Percentiles rank a stretch among this genome's conserved stretches.
Evolutionary conservation across 139 green algal genomes (phyloP).

Genomic region (Cymbomonas tetramitiformis): DNA sequence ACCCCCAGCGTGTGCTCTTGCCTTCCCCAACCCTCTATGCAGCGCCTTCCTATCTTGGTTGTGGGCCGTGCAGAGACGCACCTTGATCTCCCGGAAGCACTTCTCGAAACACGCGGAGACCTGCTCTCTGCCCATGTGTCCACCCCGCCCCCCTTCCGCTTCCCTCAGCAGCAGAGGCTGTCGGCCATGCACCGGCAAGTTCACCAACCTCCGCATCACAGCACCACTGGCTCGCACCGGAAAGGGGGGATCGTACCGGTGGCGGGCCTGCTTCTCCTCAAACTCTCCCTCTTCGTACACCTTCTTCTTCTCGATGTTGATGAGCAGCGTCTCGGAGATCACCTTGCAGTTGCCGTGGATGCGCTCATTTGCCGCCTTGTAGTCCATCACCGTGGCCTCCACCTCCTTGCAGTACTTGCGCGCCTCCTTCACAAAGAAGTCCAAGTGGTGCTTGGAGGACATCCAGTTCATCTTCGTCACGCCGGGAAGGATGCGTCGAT

Average conservation of each 20-base stretch:
- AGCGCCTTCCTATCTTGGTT: too few species aligned
- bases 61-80: too few species aligned
- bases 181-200: too few species aligned
- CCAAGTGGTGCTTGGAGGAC: conserved; percentile 43
- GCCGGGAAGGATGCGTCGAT: conserved; percentile 67
- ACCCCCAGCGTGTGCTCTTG: too few species aligned
- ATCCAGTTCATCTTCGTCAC: conserved; percentile 61
- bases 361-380: conserved; percentile 43
- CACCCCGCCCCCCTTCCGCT: too few species aligned
- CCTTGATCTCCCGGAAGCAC: too few species aligned
- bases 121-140: too few species aligned
- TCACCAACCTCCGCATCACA: too few species aligned
- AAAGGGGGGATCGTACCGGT: conserved; percentile 43
- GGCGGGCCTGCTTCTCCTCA: conserved; percentile 42
- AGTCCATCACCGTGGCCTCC: conserved; percentile 47
- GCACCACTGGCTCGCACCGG: too few species aligned
- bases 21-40: too few species aligned
- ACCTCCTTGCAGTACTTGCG: conserved; percentile 51
- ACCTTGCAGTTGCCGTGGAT: conserved; percentile 43
- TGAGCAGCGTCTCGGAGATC: conserved; percentile 49
- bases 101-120: conserved; percentile 22
- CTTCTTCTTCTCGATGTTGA: conserved; percentile 69
- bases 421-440: conserved; percentile 62
- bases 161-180: too few species aligned
- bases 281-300: conserved; percentile 67